Percentiles rank a stretch among this genome's conserved stretches.
Evolutionary conservation across 2,329 filamentous ascomycete species (phyloP).

Genomic region (Botrytis deweyae): DNA sequence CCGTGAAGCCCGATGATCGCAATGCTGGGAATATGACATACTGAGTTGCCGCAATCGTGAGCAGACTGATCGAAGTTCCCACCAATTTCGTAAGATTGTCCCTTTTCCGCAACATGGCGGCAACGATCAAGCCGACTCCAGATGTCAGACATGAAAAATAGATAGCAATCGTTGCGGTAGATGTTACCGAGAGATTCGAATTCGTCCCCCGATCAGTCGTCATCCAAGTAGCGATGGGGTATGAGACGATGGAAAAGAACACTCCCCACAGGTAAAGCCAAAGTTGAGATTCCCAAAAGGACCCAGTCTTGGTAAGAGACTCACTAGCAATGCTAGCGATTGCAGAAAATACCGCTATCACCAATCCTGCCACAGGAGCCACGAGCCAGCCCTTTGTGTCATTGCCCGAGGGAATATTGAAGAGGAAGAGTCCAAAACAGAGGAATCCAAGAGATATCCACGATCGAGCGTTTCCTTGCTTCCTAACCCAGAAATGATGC

Average conservation of each 20-base stretch:
- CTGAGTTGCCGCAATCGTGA: constrained; percentile 29
- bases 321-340: constrained; percentile 31
- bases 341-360: constrained; percentile 29
- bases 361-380: constrained; percentile 28
- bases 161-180: constrained; percentile 14
- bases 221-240: constrained; percentile 16
- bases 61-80: constrained; percentile 26
- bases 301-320: constrained; percentile 30
- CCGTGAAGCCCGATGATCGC: constrained; percentile 23
- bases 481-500: constrained; percentile 31
- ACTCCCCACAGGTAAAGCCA: constrained; percentile 31
- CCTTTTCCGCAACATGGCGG: constrained; percentile 26
- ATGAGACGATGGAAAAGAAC: constrained; percentile 22
- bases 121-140: constrained; percentile 27
- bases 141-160: constrained; percentile 17
- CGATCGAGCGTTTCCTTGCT: constrained; percentile 26
- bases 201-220: not conserved
- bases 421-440: constrained; percentile 29
- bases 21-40: constrained; percentile 28
- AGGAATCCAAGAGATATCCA: constrained; percentile 29
- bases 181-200: not conserved
- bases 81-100: constrained; percentile 33
- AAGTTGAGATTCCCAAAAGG: constrained; percentile 30
- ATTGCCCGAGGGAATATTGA: constrained; percentile 25
- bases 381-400: constrained; percentile 25